phyloP scores from a whole-genome alignment of 345 rosid genomes.

The Sonneratia alba region DNA sequence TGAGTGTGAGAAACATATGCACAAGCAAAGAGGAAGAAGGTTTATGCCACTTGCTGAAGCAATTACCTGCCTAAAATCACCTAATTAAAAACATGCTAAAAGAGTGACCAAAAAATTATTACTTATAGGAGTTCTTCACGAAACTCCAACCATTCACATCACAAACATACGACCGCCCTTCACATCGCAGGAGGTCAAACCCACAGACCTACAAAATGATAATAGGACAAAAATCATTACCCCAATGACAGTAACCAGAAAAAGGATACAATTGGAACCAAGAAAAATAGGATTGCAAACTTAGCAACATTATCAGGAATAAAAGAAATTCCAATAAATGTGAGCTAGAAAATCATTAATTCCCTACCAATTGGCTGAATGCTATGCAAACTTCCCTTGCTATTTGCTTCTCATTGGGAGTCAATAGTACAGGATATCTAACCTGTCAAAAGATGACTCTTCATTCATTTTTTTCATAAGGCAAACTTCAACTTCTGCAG shows the following conservation, averaged over 20 bases:
- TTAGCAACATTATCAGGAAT: neutral
- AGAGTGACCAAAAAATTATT: constrained; percentile 16
- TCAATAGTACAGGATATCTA: constrained; percentile 79
- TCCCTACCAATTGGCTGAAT: constrained; percentile 89
- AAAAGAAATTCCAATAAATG: neutral
- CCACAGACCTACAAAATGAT: constrained; percentile 80
- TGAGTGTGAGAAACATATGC: neutral
- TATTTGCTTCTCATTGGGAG: constrained; percentile 96
- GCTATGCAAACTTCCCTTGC: constrained; percentile 97
- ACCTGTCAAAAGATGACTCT: constrained; percentile 37
- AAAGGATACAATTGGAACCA: neutral
- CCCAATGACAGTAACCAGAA: neutral
- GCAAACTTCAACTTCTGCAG: neutral
- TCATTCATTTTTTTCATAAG: neutral
- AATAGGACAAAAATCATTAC: neutral
- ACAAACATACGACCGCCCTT: constrained; percentile 93
- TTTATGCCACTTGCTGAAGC: neutral
- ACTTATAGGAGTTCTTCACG: constrained; percentile 98
- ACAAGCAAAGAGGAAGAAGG: neutral
- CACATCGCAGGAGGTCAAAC: constrained; percentile 95
- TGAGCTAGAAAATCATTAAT: neutral
- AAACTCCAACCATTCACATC: constrained; percentile 99
- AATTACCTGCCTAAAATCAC: constrained; percentile 1
- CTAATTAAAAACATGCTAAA: neutral
- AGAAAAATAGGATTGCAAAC: neutral